Base-by-base conservation (phyloP, 2,329 filamentous ascomycete genomes). In the Neonectria neomacrospora region DNA sequence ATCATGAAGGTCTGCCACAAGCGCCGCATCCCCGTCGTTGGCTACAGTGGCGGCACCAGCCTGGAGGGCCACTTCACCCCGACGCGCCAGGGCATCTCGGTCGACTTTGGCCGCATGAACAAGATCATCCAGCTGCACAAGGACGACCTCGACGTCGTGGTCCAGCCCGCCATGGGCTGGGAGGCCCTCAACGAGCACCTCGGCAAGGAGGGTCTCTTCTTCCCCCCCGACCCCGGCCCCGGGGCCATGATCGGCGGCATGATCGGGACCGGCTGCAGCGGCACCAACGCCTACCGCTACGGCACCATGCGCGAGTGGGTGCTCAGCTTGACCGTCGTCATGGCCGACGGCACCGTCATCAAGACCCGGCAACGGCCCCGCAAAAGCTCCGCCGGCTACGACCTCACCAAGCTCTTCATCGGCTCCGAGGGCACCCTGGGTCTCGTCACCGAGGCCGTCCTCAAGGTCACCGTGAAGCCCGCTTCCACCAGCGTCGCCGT, bases 221-320 rank as follows among this genome's bases (percentile, higher is more conserved):
- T 97, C 80, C 94, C 94, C 22, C 94, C 93, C 1, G 94, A 97
- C 77, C 94, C 94, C 18, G 94, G 94, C 56, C 94, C 94, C 55
- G 93, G 94, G 18, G 94, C 94, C 65, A 93, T 93, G 90, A 97
- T 97, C 71, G 94, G 94, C 61, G 94, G 94, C 58, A 94, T 94
- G 91, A 88, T 94, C 34, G 91, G 90, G 22, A 94, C 91, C 3
- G 86, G 86, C 37, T 88, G 85, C 80, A 87, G 84, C 74, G 94
- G 94, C 63, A 97, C 94, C 14, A 97, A 97, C 76, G 90, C 94
- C 16, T 97, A 96, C 81, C 86, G 94, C 61, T 97, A 97, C 77
- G 94, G 94, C 66, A 97, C 94, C 2, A 97, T 97, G 93, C 90
- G 92, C 66, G 94, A 97, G 76, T 97, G 94, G 94, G 94, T 97